These are phyloP conservation scores for Leccinum solheimii DNA, from an alignment of 1,284 basidiomycete genomes.

Conservation along the genomic window DNA sequence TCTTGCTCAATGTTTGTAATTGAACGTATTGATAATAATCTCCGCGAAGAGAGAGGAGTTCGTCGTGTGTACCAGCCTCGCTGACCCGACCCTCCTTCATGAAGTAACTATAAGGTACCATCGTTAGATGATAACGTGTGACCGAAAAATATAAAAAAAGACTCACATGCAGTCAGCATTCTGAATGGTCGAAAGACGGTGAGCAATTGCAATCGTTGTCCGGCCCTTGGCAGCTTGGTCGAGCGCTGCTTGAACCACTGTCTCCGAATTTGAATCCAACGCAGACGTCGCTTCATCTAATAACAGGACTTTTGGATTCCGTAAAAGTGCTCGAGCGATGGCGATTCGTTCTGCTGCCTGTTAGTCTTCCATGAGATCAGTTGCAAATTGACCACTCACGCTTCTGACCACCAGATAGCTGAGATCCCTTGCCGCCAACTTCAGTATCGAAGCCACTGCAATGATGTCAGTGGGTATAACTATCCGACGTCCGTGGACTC, in stretches of 20 bases:
- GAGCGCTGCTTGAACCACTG: slow-evolving; percentile 91
- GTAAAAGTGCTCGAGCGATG: slow-evolving; percentile 92
- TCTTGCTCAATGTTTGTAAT: slow-evolving; percentile 72
- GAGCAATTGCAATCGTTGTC: slow-evolving; percentile 92
- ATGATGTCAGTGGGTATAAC: slow-evolving; percentile 13
- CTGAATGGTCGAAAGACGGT: slow-evolving; percentile 91
- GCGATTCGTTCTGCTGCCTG: slow-evolving; percentile 80
- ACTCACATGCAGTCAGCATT: slow-evolving; percentile 89
- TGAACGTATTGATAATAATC: slow-evolving; percentile 92
- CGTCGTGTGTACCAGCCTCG: slow-evolving; percentile 87
- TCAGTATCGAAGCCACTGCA: slow-evolving; percentile 71
- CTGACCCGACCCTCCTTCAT: slow-evolving; percentile 86
- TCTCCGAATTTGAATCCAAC: slow-evolving; percentile 91
- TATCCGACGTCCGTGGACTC: slow-evolving; percentile 28
- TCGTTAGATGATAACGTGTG: slow-evolving; percentile 17
- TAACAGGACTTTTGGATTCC: slow-evolving; percentile 91
- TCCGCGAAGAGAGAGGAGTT: slow-evolving; percentile 71
- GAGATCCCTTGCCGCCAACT: slow-evolving; percentile 91
- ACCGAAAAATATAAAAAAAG: neutral
- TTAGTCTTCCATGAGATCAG: neutral
- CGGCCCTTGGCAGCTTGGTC: slow-evolving; percentile 89
- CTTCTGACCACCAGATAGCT: slow-evolving; percentile 93
- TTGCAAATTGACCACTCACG: slow-evolving; percentile 45
- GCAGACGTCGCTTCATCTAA: slow-evolving; percentile 95
- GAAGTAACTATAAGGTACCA: slow-evolving; percentile 64